These are phyloP conservation scores for Lepiota subincarnata DNA, from an alignment of 768 basidiomycete genomes.

Conservation along the genomic window DNA sequence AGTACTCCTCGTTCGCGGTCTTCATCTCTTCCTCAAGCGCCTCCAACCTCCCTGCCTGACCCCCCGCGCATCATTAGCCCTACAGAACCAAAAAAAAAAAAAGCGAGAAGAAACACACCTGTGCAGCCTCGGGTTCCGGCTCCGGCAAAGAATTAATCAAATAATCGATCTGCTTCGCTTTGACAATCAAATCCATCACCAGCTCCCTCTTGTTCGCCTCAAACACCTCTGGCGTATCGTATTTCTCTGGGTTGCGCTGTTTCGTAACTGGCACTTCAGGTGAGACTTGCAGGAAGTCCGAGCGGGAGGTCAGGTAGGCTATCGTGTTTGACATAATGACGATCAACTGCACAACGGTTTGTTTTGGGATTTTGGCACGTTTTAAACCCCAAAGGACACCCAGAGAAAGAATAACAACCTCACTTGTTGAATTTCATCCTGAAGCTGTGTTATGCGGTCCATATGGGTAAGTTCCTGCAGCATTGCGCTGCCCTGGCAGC, in stretches of 20 bases:
- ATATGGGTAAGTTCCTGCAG: constrained; percentile 90
- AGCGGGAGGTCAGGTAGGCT: constrained; percentile 70
- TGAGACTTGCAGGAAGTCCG: constrained; percentile 77
- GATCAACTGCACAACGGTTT: constrained; percentile 51
- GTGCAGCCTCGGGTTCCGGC: constrained; percentile 73
- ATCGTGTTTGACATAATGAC: constrained; percentile 85
- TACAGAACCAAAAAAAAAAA: no score
- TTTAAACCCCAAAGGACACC: no score
- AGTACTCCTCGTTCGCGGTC: constrained; percentile 72
- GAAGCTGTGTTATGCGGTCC: constrained; percentile 94
- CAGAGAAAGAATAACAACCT: constrained; percentile 12
- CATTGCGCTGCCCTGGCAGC: constrained; percentile 59
- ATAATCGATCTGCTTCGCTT: constrained; percentile 87
- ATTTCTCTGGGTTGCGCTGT: constrained; percentile 65
- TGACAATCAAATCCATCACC: constrained; percentile 74
- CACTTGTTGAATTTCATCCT: constrained; percentile 91
- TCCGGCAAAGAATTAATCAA: constrained; percentile 77
- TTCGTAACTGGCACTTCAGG: constrained; percentile 83
- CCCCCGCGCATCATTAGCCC: no score
- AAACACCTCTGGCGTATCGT: constrained; percentile 68
- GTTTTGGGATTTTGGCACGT: no score
- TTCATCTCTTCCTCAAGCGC: constrained; percentile 68
- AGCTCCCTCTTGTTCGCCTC: constrained; percentile 85
- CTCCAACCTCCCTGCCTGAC: constrained; percentile 67
- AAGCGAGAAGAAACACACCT: constrained; percentile 50